Evolutionary conservation across 1,139 yeast genomes (phyloP), one percentile per base, ranked within the genome.

Genomic region (Yarrowia galli): DNA sequence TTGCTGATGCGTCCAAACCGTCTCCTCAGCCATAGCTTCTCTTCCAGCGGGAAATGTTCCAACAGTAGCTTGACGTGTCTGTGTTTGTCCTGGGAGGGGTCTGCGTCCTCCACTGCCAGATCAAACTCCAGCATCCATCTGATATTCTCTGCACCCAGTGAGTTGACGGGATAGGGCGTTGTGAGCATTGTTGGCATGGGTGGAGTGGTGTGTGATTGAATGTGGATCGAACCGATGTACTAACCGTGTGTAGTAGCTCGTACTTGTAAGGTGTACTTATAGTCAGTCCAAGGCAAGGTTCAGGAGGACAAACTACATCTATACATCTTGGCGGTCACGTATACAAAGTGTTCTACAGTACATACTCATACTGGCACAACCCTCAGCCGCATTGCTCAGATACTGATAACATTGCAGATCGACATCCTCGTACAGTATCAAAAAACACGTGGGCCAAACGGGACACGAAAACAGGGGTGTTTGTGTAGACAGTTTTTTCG

Each of bases 41-140:
- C 64, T 13, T 58, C 64, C 42, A 58, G 38, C 9, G 64, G 64
- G 32, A 58, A 58, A 22, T 58, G 64, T 7, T 42, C 22, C 28
- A 58, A 32, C 16, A 58, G 42, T 6, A 58, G 28, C 16, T 28
- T 8, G 16, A 58, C 64, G 51, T 58, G 64, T 25, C 51, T 42
- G 42, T 32, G 4, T 32, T 58, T 58, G 9, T 43, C 64, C 42
- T 58, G 51, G 1, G 51, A 43, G 0, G 18, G 20, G 42, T 58
- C 64, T 28, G 64, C 64, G 7, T 58, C 51, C 15, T 28, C 64
- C 22, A 58, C 40, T 4, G 64, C 64, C 6, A 58, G 40, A 32
- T 58, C 64, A 16, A 58, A 58, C 20, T 58, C 64, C 25, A 58
- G 51, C 64, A 58, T 58, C 64, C 64, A 58, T 28, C 64, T 13